Evolutionary conservation across 495 filamentous ascomycete genomes (phyloP), one percentile per base, ranked within the genome.

Genomic region (Hypoxylon subgilvum): DNA sequence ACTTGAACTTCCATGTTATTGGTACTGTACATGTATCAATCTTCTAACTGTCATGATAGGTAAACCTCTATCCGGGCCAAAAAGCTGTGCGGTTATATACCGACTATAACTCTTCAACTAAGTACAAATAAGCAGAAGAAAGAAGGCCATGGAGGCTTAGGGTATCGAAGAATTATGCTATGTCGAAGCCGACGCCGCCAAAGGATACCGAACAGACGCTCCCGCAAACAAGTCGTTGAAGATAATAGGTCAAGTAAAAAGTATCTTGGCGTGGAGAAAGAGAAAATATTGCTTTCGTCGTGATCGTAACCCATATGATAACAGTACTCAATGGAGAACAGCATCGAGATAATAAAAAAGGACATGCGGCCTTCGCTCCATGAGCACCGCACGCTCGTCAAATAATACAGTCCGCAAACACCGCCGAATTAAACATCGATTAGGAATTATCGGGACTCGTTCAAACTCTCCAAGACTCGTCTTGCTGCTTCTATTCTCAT

Each of bases 401-500:
- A 64, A 64, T 58, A 52, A 52, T 59, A 64, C 58, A 64, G 54
- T 53, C 50, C 61, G 27, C 39, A 39, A 64, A 64, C 54, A n/a
- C n/a, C n/a, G 49, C 61, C 57, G 43, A 14, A 48, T 43, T 44
- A 61, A 23, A 46, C 35, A 25, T 52, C 28, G 14, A 61, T 57
- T 44, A 57, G 41, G 8, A n/a, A 61, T 65, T 52, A 60, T 25
- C 47, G 28, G 7, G 41, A 8, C 21, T 46, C 55, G 8, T 79
- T 76, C 38, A 74, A 56, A 10, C 88, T 89, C 59, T 92, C 89
- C 34, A 96, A 70, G 2, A 86, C 80, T 34, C 86, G 75, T 60
- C 85, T 78, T 16, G 90, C 91, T 38, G 83, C 82, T 61, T 95
- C 90, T 44, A 96, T 74, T 61, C 86, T 77, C 56, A 88, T 73